Evolutionary conservation across 768 basidiomycete species (phyloP).

Genomic region (Exsudoporus frostii): DNA sequence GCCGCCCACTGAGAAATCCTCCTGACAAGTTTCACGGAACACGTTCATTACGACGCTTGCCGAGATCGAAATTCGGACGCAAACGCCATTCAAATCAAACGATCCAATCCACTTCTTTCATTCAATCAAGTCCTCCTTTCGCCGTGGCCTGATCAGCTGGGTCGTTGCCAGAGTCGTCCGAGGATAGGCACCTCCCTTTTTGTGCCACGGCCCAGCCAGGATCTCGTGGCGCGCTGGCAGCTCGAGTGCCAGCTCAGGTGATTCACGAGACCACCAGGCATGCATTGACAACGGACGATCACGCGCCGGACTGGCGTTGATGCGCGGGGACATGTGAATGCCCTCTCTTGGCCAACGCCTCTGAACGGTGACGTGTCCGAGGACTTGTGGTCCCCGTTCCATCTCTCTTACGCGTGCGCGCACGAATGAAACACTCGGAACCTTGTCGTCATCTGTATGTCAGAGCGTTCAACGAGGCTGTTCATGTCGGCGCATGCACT

Average conservation of each 20-base stretch:
- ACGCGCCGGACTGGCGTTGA: not conserved
- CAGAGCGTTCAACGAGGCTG: not conserved
- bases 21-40: constrained; percentile 20
- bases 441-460: not conserved
- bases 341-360: not conserved
- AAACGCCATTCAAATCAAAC: too few relatives aligned
- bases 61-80: constrained; percentile 1
- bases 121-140: not conserved
- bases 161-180: not conserved
- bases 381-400: not conserved
- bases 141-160: not conserved
- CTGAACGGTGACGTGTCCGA: constrained; percentile 12
- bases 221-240: not conserved
- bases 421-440: constrained; percentile 21
- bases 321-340: not conserved
- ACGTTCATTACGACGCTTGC: not conserved
- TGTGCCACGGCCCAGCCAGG: not conserved
- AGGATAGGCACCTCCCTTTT: constrained; percentile 11
- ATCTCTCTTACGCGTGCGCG: not conserved
- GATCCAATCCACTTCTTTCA: too few relatives aligned
- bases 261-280: constrained; percentile 2
- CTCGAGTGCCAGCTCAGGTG: constrained; percentile 1
- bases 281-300: constrained; percentile 4
- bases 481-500: not conserved
- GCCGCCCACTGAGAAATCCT: constrained; percentile 9